Conservation (phyloP, 352 stramenopile species). For the Elongisporangium senticosum region DNA sequence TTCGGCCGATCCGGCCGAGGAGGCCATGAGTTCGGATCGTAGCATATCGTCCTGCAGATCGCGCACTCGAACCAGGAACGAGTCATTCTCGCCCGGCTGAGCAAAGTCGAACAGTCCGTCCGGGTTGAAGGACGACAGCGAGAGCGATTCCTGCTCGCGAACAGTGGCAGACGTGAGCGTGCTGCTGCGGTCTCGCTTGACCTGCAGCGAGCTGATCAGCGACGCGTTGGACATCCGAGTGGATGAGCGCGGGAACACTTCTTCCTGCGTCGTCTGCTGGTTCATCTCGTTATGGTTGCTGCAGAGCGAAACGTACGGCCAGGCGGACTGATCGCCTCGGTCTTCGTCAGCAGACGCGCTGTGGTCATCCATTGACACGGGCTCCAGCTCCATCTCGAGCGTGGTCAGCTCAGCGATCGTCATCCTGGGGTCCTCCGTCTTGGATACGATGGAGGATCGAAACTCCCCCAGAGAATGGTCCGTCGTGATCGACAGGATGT, state of each 20-base stretch:
- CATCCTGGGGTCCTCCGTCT: neutral
- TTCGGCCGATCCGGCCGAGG: too few relatives aligned
- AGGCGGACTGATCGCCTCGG: neutral
- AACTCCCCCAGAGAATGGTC: too few relatives aligned
- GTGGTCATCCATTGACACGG: neutral
- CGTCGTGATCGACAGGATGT: too few relatives aligned
- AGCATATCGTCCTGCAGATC: conserved; percentile 20
- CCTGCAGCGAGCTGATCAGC: too few relatives aligned
- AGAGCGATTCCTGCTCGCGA: neutral
- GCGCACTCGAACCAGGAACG: conserved; percentile 16
- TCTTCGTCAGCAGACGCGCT: conserved; percentile 16
- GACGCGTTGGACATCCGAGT: too few relatives aligned
- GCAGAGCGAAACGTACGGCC: too few relatives aligned
- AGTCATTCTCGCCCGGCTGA: conserved; percentile 12
- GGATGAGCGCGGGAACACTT: too few relatives aligned
- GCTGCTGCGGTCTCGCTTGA: too few relatives aligned
- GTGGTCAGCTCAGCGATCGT: conserved; percentile 4
- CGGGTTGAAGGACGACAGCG: conserved; percentile 19
- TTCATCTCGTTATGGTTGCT: too few relatives aligned
- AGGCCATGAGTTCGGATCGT: too few relatives aligned
- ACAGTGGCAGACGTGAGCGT: too few relatives aligned
- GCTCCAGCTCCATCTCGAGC: neutral
- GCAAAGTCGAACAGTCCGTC: conserved; percentile 32
- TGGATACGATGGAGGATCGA: neutral
- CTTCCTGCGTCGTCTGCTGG: too few relatives aligned